Evolutionary conservation across 1,284 basidiomycete species (phyloP), one percentile per base, ranked within the genome.

Genomic region (Cerioporus squamosus): DNA sequence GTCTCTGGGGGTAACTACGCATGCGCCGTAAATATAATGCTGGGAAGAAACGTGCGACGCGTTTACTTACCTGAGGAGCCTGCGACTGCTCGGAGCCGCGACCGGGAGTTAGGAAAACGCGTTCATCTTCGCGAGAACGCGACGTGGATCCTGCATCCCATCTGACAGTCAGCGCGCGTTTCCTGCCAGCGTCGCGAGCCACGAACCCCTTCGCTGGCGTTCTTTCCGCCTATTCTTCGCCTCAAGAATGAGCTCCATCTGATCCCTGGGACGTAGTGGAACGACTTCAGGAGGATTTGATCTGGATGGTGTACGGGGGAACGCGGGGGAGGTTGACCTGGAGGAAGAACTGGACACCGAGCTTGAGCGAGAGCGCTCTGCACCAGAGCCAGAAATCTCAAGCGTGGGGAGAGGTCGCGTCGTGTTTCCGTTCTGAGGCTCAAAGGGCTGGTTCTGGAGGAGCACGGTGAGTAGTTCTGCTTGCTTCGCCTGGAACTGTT

Each of bases 211-310:
- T 45, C 66, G 83, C 50, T 81, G 82, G 59, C 73, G 81, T 66
- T 78, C 81, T 57, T 74, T 81, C 59, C 81, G 81, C 63, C 71
- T 72, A 55, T 82, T 82, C 73, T 88, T 86, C 44, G 84, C 81
- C 69, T 91, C 88, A 59, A 91, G 80, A 23, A 91, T 82, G 72
- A 82, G 75, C 62, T 91, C 86, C 88, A 91, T 91, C 66, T 80
- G 88, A 61, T 86, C 85, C 69, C 82, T 81, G 29, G 80, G 83
- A 20, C 85, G 81, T n/a, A 82, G 80, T 40, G 81, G 69, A 40
- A 74, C 56, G 20, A 68, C 68, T 53, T 89, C 86, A 43, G 72
- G 63, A 17, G 82, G 81, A 65, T 87, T 88, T 1, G 79, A 72
- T 71, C 88, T 88, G 62, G 88, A 77, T 24, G 86, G 85, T 1